A percentile compares a stretch with the other conserved stretches of the same genome.
These are phyloP conservation scores for Aegilops umbellulata DNA, from an alignment of 176 grass and related monocot genomes.

Conservation along the genomic window DNA sequence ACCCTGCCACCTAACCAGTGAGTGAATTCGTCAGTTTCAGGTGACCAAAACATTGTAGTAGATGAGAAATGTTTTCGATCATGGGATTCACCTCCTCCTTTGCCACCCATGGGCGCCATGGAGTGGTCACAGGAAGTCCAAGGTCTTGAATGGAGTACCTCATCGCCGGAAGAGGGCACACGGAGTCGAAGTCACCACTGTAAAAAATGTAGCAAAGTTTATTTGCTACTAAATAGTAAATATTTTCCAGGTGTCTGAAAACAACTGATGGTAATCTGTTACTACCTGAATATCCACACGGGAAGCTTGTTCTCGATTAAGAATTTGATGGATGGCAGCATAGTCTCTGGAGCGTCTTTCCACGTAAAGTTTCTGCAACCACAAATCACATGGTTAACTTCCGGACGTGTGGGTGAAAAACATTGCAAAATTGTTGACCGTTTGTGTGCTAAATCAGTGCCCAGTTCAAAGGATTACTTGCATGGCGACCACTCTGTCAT, in stretches of 20 bases:
- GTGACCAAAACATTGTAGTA: neutral
- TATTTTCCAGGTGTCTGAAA: neutral
- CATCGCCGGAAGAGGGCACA: conserved; percentile 41
- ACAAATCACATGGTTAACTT: neutral
- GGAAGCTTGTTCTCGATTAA: conserved; percentile 25
- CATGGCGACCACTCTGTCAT: conserved; percentile 28
- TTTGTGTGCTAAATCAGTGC: too few relatives aligned
- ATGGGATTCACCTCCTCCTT: conserved; percentile 26
- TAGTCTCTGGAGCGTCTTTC: conserved; percentile 26
- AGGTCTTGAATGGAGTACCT: conserved; percentile 36
- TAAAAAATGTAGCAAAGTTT: neutral
- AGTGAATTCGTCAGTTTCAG: neutral
- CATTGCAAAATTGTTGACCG: too few relatives aligned
- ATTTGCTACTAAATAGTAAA: neutral
- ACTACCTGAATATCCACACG: conserved; percentile 52
- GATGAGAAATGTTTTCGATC: neutral
- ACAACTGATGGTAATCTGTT: too few relatives aligned
- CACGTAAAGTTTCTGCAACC: neutral
- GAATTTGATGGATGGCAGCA: conserved; percentile 33
- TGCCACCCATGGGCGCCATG: conserved; percentile 53
- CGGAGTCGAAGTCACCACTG: conserved; percentile 45
- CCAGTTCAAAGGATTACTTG: conserved; percentile 12
- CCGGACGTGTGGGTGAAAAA: neutral
- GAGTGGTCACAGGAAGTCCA: conserved; percentile 25
- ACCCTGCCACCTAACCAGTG: conserved; percentile 29